Evolutionary conservation across 192 early-diverging fungal species (phyloP), one percentile per base, ranked within the genome.

Genomic region (Backusella liffmaniae): DNA sequence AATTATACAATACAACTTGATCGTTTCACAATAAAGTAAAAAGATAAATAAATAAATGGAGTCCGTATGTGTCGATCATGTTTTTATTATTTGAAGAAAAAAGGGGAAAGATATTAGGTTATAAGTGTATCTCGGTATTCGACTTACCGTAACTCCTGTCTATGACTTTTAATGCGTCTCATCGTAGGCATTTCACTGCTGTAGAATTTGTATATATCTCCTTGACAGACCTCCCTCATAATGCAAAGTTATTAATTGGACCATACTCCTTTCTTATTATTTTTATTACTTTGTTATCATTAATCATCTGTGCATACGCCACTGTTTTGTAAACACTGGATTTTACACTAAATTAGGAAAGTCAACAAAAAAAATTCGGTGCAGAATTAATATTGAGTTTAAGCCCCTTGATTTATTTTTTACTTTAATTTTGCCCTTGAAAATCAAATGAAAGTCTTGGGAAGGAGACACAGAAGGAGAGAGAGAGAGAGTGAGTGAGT

Each of bases 251-350:
- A 29, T 62, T 62, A 62, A 62, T 62, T 62, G 56, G 23, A 29
- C 23, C 12, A 29, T 12, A 3, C 56, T 62, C 56, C 56, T 62
- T 62, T 62, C 46, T 49, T n/a, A 7, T n/a, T 49, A 49, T 46
- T 46, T 46, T 4, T 59, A 59, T 29, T 62, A 56, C 21, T 21
- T 21, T 21, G 18, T 56, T 6, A 5, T 23, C 21, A 21, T 62
- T 62, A 62, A 62, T 62, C 56, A 62, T 62, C 56, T 62, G 23
- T 62, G 56, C 56, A 62, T 29, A 44, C 42, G 56, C 56, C 56
- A 62, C 56, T 62, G 56, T 49, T 62, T 62, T 62, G 56, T 62
- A 62, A 62, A 62, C 56, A 62, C 56, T 62, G 56, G 56, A 10
- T 29, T 29, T 29, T 62, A 29, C 21, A 62, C 21, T 29, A 62